These are phyloP conservation scores for Sphaceloma murrayae DNA, from an alignment of 2,329 filamentous ascomycete genomes.

Conservation along the genomic window DNA sequence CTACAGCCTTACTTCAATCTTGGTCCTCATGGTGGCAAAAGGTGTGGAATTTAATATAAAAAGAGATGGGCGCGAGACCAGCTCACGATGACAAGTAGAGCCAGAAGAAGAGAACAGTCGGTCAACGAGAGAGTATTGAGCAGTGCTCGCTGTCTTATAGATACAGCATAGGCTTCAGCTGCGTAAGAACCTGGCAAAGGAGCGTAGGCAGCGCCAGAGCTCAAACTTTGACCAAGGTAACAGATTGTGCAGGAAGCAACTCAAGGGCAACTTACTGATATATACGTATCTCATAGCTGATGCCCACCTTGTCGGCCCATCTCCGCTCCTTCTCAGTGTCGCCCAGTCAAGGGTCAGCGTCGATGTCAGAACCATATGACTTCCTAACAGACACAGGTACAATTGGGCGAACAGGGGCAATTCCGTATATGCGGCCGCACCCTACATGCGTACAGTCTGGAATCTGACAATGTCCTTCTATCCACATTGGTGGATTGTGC, in stretches of 20 bases:
- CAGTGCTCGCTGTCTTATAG: conserved; percentile 1
- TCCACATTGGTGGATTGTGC: no score
- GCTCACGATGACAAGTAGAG: background rate
- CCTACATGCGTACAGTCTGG: background rate
- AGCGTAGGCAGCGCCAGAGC: no score
- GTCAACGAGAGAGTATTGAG: background rate
- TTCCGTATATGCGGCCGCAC: background rate
- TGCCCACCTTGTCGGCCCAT: no score
- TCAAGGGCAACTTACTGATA: conserved; percentile 6
- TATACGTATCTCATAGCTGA: conserved; percentile 4
- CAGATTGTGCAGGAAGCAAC: background rate
- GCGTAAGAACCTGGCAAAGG: background rate
- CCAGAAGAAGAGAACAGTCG: background rate
- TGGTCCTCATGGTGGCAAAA: background rate
- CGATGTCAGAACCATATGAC: no score
- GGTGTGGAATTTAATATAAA: background rate
- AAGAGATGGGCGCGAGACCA: conserved; percentile 2
- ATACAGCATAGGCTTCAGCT: no score
- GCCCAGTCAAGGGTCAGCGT: no score
- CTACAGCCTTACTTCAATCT: background rate
- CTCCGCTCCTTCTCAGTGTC: no score
- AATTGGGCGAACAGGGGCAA: conserved; percentile 1
- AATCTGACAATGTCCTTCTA: conserved; percentile 1
- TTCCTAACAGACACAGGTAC: no score
- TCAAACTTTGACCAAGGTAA: background rate